Evolutionary conservation across 208 protist species (phyloP).

Genomic region (Trypanosoma theileri): DNA sequence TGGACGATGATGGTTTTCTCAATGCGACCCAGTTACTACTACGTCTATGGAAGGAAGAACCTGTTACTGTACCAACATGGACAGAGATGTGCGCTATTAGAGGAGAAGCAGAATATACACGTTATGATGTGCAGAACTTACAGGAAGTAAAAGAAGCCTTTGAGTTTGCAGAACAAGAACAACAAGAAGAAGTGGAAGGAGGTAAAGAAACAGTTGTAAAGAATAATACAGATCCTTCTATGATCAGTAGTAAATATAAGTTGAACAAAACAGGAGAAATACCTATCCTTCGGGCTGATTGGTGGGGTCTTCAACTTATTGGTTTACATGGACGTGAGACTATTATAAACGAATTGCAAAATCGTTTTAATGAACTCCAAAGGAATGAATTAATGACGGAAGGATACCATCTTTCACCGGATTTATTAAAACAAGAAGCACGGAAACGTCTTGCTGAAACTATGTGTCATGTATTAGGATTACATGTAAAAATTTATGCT

Average conservation of each 20-base stretch:
- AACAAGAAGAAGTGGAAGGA: neutral
- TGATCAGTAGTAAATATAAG: neutral
- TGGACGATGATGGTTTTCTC: slow-evolving; percentile 16
- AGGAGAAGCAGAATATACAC: neutral
- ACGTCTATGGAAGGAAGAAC: slow-evolving; percentile 33
- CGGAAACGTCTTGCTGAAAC: slow-evolving; percentile 18
- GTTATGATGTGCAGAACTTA: neutral
- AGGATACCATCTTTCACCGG: too few species aligned
- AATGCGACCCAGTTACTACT: slow-evolving; percentile 50
- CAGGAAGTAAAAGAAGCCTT: neutral
- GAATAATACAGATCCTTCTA: neutral
- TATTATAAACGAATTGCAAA: slow-evolving; percentile 18
- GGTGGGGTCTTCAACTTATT: slow-evolving; percentile 23
- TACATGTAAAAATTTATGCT: slow-evolving; percentile 65
- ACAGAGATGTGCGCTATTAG: neutral
- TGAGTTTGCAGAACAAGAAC: neutral
- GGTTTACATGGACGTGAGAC: slow-evolving; percentile 13
- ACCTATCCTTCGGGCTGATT: slow-evolving; percentile 15
- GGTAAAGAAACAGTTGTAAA: neutral
- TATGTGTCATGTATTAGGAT: slow-evolving; percentile 37
- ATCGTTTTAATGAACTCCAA: slow-evolving; percentile 20
- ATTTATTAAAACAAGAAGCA: neutral
- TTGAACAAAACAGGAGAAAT: neutral
- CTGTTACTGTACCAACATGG: neutral
- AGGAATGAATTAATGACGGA: neutral